A percentile compares a stretch with the other conserved stretches of the same genome.
Evolutionary conservation across 1,139 yeast genomes (phyloP).

Genomic region (Magnusiomyces suaveolens): DNA sequence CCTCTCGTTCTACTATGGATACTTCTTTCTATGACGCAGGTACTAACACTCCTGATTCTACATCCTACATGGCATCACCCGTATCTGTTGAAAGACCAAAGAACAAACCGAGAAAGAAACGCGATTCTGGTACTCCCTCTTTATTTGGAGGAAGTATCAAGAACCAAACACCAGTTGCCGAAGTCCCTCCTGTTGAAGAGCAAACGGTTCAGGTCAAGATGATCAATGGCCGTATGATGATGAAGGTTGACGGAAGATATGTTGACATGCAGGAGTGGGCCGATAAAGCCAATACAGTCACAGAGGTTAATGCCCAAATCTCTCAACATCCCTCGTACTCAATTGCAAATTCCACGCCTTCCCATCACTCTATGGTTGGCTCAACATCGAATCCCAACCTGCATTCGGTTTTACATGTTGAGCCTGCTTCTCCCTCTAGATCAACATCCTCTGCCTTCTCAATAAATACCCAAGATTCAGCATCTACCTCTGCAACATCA

Average conservation of each 20-base stretch:
- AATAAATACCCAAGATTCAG: not conserved
- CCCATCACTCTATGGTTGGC: not conserved
- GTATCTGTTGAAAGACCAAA: not conserved
- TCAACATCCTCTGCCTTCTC: not conserved
- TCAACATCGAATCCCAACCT: not conserved
- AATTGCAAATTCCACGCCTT: not conserved
- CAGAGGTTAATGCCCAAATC: constrained; percentile 3
- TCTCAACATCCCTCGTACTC: constrained; percentile 5
- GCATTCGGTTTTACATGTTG: constrained; percentile 3
- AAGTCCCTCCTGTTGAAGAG: constrained; percentile 4
- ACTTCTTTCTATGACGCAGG: not conserved
- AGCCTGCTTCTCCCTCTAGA: not conserved
- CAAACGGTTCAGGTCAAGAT: constrained; percentile 24
- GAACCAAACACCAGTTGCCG: constrained; percentile 1
- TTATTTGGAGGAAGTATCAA: not conserved
- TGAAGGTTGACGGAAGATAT: constrained; percentile 21
- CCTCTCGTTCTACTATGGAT: not conserved
- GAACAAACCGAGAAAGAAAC: not conserved
- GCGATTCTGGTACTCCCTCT: not conserved
- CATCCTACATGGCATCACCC: constrained; percentile 4
- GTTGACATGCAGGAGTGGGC: constrained; percentile 32
- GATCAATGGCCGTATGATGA: constrained; percentile 28
- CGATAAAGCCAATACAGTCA: constrained; percentile 17
- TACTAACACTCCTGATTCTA: not conserved
- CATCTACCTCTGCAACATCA: not conserved